phyloP scores from a whole-genome alignment of 2,329 filamentous ascomycete genomes.

The Kalmusia sp. region DNA sequence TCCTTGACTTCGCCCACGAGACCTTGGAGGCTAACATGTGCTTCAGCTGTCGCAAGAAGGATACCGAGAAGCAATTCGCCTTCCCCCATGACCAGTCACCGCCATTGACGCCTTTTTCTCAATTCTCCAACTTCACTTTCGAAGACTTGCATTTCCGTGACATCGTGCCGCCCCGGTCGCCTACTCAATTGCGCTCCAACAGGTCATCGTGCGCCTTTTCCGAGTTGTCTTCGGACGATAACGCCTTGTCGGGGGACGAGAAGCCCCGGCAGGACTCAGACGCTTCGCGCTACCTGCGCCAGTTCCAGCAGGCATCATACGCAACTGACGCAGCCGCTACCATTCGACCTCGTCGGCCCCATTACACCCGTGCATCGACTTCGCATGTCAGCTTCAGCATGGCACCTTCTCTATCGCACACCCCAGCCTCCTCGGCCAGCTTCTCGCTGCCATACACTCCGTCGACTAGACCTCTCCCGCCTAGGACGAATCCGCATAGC shows the following conservation, averaged over 20 bases:
- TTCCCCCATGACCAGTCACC: slow-evolving; percentile 42
- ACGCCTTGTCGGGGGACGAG: slow-evolving; percentile 30
- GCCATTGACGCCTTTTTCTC: slow-evolving; percentile 41
- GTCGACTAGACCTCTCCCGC: slow-evolving; percentile 46
- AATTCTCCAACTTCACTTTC: slow-evolving; percentile 46
- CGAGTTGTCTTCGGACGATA: slow-evolving; percentile 50
- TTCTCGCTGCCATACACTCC: slow-evolving; percentile 53
- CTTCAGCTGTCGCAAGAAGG: slow-evolving; percentile 55
- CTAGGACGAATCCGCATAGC: slow-evolving; percentile 48
- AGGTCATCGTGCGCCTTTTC: slow-evolving; percentile 52
- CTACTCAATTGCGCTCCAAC: slow-evolving; percentile 49
- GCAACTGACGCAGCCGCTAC: slow-evolving; percentile 24
- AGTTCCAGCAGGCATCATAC: slow-evolving; percentile 45
- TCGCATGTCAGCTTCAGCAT: slow-evolving; percentile 45
- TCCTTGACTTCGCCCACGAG: no score
- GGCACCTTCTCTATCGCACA: slow-evolving; percentile 55
- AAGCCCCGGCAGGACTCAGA: slow-evolving; percentile 44
- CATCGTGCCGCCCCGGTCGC: slow-evolving; percentile 57
- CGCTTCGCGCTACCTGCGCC: slow-evolving; percentile 50
- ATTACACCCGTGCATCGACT: slow-evolving; percentile 43
- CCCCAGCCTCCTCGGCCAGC: slow-evolving; percentile 54
- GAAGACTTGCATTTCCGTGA: slow-evolving; percentile 49
- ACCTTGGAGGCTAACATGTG: slow-evolving; percentile 26
- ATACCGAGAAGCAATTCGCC: slow-evolving; percentile 47
- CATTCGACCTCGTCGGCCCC: slow-evolving; percentile 38